Percentiles rank a stretch among this genome's conserved stretches.
phyloP scores from a whole-genome alignment of 2,329 filamentous ascomycete genomes.

The Claviceps africana region DNA sequence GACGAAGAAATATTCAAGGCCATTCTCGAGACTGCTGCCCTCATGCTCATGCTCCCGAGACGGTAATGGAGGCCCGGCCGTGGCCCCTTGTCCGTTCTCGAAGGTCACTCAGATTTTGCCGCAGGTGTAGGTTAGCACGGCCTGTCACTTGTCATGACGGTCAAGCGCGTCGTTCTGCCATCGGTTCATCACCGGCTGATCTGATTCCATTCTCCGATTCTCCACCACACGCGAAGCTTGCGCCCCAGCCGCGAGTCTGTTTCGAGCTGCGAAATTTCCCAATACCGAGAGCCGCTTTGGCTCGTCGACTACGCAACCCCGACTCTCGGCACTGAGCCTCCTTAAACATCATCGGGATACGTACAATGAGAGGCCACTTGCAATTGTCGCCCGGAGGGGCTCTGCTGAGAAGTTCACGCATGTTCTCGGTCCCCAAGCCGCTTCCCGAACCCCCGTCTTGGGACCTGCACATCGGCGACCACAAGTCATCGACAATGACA shows the following conservation, averaged over 20 bases:
- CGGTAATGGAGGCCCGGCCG: not conserved
- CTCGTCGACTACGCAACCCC: constrained; percentile 2
- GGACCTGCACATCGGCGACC: constrained; percentile 19
- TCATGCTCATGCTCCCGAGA: constrained; percentile 15
- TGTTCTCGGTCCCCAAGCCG: constrained; percentile 75
- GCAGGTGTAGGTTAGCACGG: constrained; percentile 3
- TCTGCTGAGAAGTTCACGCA: constrained; percentile 71
- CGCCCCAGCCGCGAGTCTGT: not conserved
- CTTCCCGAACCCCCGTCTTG: constrained; percentile 49
- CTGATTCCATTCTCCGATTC: constrained; percentile 13
- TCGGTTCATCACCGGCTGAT: constrained; percentile 15
- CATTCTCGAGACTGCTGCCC: constrained; percentile 30
- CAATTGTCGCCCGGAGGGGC: constrained; percentile 48
- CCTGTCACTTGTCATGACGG: not conserved
- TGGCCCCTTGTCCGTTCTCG: not conserved
- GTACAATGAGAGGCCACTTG: constrained; percentile 20
- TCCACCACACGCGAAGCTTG: constrained; percentile 5
- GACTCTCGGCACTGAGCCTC: constrained; percentile 17
- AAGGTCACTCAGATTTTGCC: constrained; percentile 5
- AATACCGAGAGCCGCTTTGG: not conserved
- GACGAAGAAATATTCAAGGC: constrained; percentile 38
- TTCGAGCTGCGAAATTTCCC: constrained; percentile 20
- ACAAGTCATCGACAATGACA: constrained; percentile 38
- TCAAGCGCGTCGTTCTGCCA: not conserved
- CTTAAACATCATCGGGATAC: constrained; percentile 12